These are phyloP conservation scores for Phytophthora ramorum DNA, from an alignment of 352 stramenopile species.

Conservation along the genomic window DNA sequence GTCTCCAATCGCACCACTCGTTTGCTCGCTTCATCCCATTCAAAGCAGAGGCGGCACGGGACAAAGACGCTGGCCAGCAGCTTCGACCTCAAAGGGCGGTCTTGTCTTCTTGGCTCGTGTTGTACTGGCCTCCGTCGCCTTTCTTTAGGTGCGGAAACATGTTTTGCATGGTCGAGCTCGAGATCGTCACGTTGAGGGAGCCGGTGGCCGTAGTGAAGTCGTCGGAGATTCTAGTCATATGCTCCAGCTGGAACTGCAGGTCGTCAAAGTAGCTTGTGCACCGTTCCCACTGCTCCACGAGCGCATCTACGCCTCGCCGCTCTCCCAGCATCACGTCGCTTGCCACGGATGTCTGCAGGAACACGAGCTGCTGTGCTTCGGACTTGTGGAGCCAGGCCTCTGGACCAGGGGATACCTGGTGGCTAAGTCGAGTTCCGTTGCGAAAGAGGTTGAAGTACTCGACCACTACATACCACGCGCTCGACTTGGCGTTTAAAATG, in stretches of 20 bases:
- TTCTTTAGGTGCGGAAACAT: constrained; percentile 17
- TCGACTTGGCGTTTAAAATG: constrained; percentile 7
- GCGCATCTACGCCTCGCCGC: constrained; percentile 8
- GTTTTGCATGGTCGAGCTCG: constrained; percentile 12
- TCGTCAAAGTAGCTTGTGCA: constrained; percentile 37
- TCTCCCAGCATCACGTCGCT: constrained; percentile 29
- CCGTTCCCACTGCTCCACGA: constrained; percentile 35
- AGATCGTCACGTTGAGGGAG: constrained; percentile 19
- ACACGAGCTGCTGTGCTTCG: constrained; percentile 30
- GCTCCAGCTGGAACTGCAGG: constrained; percentile 38
- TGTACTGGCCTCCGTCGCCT: background rate
- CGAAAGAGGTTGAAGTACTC: constrained; percentile 41
- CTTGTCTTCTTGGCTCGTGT: constrained; percentile 1
- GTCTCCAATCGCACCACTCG: constrained; percentile 19
- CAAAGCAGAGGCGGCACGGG: constrained; percentile 21
- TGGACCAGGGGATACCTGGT: constrained; percentile 3
- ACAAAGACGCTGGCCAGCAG: constrained; percentile 21
- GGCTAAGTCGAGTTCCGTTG: background rate
- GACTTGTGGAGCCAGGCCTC: constrained; percentile 28
- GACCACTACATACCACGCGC: constrained; percentile 10
- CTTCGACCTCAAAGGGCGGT: constrained; percentile 6
- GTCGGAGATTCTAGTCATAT: constrained; percentile 22
- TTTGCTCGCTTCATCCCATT: constrained; percentile 23
- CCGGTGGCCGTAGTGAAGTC: constrained; percentile 14
- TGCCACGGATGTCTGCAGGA: constrained; percentile 31